Conservation (phyloP, 768 basidiomycete genomes). For the Mycena capillaripes region DNA sequence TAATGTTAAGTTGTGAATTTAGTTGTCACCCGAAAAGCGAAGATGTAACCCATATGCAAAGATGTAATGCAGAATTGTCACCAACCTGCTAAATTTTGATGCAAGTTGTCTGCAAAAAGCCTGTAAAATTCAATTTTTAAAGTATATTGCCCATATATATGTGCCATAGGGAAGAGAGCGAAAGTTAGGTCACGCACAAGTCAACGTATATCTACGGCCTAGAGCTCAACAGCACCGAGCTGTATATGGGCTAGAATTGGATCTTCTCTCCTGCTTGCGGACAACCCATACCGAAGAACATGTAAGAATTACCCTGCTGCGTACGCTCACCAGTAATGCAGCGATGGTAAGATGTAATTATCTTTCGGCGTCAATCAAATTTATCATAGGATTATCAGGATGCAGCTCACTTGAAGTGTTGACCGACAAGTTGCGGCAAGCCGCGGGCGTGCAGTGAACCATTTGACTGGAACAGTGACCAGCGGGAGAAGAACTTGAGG, state of each 20-base stretch:
- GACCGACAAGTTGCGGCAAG: not conserved
- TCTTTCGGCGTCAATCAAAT: not conserved
- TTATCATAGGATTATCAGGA: not conserved
- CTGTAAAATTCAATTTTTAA: no score
- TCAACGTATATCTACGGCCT: not conserved
- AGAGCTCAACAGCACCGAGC: not conserved
- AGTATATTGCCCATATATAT: no score
- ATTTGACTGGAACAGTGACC: not conserved
- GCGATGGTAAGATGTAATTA: not conserved
- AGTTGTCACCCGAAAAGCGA: no score
- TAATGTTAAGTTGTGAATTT: no score
- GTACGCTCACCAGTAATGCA: not conserved
- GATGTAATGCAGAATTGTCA: no score
- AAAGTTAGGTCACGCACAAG: not conserved
- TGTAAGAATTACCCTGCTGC: not conserved
- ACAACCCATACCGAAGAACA: not conserved
- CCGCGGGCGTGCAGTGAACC: not conserved
- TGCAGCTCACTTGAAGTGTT: not conserved
- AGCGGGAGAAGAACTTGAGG: not conserved
- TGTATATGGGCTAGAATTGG: not conserved
- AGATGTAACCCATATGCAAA: no score
- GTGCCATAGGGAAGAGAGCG: no score
- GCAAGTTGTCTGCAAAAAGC: no score
- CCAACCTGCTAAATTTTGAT: no score
- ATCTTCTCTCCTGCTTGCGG: not conserved